A percentile compares a stretch with the other conserved stretches of the same genome.
Conservation (phyloP, 345 rosid genomes). For the Passiflora organensis region DNA sequence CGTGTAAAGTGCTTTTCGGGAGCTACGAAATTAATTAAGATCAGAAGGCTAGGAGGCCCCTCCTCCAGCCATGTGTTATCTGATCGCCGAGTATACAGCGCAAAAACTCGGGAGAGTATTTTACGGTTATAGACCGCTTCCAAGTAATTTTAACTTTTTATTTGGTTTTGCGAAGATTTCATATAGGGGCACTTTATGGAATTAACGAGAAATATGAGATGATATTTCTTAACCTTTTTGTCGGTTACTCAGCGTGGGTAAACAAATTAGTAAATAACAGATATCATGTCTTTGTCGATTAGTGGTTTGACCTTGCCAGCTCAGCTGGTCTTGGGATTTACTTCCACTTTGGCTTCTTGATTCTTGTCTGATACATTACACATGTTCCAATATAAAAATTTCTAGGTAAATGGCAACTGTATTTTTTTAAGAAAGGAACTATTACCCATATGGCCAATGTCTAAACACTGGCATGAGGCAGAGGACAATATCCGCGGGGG, state of each 20-base stretch:
- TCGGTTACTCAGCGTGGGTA: constrained; percentile 12
- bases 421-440: too few species aligned
- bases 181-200: too few species aligned
- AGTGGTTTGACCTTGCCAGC: constrained; percentile 32
- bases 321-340: constrained; percentile 1
- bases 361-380: background rate
- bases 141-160: too few species aligned
- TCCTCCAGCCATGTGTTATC: constrained; percentile 30
- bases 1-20: constrained; percentile 17
- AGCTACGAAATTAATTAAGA: constrained; percentile 2
- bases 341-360: background rate
- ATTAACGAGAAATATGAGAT: too few species aligned
- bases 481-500: too few species aligned
- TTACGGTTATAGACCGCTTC: background rate
- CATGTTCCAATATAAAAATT: too few species aligned
- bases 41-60: constrained; percentile 30
- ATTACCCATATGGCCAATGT: too few species aligned
- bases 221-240: background rate
- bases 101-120: constrained; percentile 25
- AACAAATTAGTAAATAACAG: too few species aligned
- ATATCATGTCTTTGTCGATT: constrained; percentile 24
- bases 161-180: too few species aligned
- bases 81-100: constrained; percentile 44
- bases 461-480: too few species aligned
- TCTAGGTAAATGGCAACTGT: too few species aligned